Evolutionary conservation across 768 basidiomycete genomes (phyloP).

Genomic region (Porphyrellus cyaneotinctus): DNA sequence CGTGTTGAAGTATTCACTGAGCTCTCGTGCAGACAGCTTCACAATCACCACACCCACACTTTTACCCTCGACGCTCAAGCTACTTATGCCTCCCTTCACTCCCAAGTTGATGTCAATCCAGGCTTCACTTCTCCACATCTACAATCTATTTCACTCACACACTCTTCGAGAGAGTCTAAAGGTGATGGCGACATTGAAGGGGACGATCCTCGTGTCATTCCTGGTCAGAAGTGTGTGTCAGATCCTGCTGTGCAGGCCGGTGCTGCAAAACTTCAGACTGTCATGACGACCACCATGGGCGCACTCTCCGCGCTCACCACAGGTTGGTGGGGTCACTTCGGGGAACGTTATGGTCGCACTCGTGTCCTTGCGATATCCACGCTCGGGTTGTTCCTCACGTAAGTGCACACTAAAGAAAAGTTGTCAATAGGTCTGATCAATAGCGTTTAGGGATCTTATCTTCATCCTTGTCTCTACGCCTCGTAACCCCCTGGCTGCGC

Average conservation of each 20-base stretch:
- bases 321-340: conserved; percentile 81
- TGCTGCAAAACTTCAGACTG: conserved; percentile 71
- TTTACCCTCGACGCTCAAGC: neutral
- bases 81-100: neutral
- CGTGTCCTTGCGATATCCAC: conserved; percentile 64
- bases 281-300: conserved; percentile 75
- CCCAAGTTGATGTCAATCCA: conserved; percentile 6
- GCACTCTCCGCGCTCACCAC: conserved; percentile 76
- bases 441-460: conserved; percentile 57
- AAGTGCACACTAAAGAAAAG: conserved; percentile 26
- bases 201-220: conserved; percentile 37
- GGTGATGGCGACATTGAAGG: conserved; percentile 31
- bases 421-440: conserved; percentile 3
- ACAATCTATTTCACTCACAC: neutral
- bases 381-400: conserved; percentile 73
- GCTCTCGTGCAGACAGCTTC: conserved; percentile 62
- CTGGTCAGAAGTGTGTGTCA: conserved; percentile 37
- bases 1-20: conserved; percentile 78
- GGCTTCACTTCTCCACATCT: conserved; percentile 11
- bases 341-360: conserved; percentile 74
- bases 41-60: conserved; percentile 42
- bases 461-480: conserved; percentile 77
- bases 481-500: conserved; percentile 51
- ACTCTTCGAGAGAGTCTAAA: conserved; percentile 15
- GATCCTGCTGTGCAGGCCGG: conserved; percentile 61